Base-by-base conservation (phyloP, 2,329 filamentous ascomycete genomes). In the Beauveria brongniartii region DNA sequence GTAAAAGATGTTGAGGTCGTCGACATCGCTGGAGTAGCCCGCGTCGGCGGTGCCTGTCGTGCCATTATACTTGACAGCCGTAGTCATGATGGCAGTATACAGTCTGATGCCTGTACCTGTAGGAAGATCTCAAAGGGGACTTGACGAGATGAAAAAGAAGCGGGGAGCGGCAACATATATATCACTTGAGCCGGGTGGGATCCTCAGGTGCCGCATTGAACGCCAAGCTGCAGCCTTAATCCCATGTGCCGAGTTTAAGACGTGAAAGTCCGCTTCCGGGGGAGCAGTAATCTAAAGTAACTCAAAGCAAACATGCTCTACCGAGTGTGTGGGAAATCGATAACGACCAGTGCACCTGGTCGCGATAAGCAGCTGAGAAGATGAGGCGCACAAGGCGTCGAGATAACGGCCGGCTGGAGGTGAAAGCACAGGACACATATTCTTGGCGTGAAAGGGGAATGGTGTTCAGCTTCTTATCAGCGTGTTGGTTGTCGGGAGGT, bases 1-100 rank as follows among this genome's bases (percentile, higher is more conserved):
- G 77, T 96, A 96, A 75, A 85, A 95, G 68, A 92, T 77, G 75
- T 96, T 96, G 66, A 96, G 81, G 74, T 96, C 84, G 80, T 76
- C 86, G 76, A 77, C 73, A 12, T 67, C 70, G 58, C 73, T 69
- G 57, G 80, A 80, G 71, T 80, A 80, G 62, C 82, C 82, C 64
- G 75, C 73, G 69, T 82, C 75, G 69, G 81, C 80, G 65, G 69
- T 69, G 62, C 74, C 80, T 34, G 68, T 68, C 59, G 77, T 81
- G 70, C 81, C 82, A 68, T 80, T 81, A 73, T 83, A 85, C 47
- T 69, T 66, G 61, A 69, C 70, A 52, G 73, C 62, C 68, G 73
- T 72, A 16, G 43, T 16, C 58, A 61, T 61, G 37, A 18, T 59
- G 46, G 10, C 34, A n/a, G 28, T 40, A 8, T 40, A 8, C 16